Evolutionary conservation across 345 rosid species (phyloP).

Genomic region (Camelina hispida): DNA sequence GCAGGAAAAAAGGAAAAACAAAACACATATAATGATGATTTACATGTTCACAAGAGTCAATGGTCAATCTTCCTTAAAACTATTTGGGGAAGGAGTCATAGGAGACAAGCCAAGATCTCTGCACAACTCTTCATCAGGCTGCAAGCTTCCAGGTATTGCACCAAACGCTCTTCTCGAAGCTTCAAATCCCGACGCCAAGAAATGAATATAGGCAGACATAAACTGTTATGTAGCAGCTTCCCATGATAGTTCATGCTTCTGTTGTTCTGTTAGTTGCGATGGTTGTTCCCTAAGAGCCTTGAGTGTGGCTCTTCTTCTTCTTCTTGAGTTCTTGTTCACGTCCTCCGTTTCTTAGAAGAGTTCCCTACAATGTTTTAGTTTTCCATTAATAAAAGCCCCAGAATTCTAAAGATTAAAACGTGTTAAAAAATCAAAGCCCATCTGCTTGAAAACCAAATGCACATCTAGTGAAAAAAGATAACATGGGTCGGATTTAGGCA

Average conservation of each 20-base stretch:
- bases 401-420: too few relatives aligned
- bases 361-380: too few relatives aligned
- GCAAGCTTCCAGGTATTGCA: slow-evolving; percentile 80
- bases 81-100: slow-evolving; percentile 28
- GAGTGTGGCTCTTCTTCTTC: slow-evolving; percentile 43
- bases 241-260: slow-evolving; percentile 81
- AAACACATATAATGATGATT: background rate
- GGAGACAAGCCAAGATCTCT: slow-evolving; percentile 75
- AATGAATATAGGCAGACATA: slow-evolving; percentile 70
- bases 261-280: slow-evolving; percentile 59
- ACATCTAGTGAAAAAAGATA: too few relatives aligned
- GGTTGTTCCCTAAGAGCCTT: slow-evolving; percentile 81
- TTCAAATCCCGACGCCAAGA: slow-evolving; percentile 74
- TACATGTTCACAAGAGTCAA: slow-evolving; percentile 22
- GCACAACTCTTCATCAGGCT: slow-evolving; percentile 77
- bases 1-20: too few relatives aligned
- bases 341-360: too few relatives aligned
- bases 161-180: slow-evolving; percentile 77
- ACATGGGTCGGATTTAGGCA: too few relatives aligned
- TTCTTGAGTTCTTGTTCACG: too few relatives aligned
- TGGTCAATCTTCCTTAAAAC: slow-evolving; percentile 33
- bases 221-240: slow-evolving; percentile 89
- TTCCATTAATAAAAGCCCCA: too few relatives aligned
- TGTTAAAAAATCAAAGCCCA: too few relatives aligned
- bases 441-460: too few relatives aligned